Conservation (phyloP, 129 eudicot genomes). For the Centella asiatica region DNA sequence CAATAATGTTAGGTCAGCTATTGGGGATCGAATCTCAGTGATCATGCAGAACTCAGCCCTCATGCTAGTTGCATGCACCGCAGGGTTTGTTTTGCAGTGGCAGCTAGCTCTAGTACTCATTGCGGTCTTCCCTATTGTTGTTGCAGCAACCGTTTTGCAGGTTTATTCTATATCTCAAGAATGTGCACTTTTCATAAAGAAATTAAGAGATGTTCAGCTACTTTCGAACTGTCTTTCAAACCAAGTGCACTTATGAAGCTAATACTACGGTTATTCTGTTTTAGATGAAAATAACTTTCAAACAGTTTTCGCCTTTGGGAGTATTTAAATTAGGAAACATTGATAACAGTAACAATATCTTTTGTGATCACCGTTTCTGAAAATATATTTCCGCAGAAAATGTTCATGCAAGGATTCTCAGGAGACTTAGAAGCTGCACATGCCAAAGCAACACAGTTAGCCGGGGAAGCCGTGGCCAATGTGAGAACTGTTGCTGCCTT, state of each 20-base stretch:
- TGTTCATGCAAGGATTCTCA: slow-evolving; percentile 97
- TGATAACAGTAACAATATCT: neutral
- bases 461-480: slow-evolving; percentile 92
- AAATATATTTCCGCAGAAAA: slow-evolving; percentile 47
- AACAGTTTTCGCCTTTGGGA: neutral
- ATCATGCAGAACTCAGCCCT: slow-evolving; percentile 94
- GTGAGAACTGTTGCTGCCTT: slow-evolving; percentile 94
- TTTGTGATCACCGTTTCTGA: neutral
- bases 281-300: too few relatives aligned
- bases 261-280: too few relatives aligned
- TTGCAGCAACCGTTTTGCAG: slow-evolving; percentile 97
- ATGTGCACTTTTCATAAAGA: neutral
- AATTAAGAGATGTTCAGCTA: too few relatives aligned
- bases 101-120: slow-evolving; percentile 93
- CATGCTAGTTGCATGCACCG: slow-evolving; percentile 93
- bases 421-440: slow-evolving; percentile 96
- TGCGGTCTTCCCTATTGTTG: slow-evolving; percentile 91
- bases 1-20: slow-evolving; percentile 84
- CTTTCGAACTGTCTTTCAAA: too few relatives aligned
- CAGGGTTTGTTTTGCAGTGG: slow-evolving; percentile 93
- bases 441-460: slow-evolving; percentile 90
- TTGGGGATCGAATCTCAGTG: slow-evolving; percentile 87
- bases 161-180: slow-evolving; percentile 16
- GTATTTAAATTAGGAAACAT: neutral
- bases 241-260: too few relatives aligned